Evolutionary conservation across 352 stramenopile species (phyloP), one percentile per base, ranked within the genome.

Genomic region (Globisporangium heterothallicum): DNA sequence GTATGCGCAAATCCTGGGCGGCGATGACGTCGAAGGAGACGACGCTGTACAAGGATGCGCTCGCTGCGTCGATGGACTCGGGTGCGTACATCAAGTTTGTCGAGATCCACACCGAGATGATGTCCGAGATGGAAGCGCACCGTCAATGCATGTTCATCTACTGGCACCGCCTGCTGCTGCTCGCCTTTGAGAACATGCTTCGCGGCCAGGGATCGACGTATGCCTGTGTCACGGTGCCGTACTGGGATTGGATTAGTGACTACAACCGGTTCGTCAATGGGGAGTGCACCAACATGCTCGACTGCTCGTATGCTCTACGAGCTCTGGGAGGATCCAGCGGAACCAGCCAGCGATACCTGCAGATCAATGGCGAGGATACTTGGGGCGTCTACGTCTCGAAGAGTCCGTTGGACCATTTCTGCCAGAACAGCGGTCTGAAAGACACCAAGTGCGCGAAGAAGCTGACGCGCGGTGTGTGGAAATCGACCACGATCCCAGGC

Each of bases 111-210:
- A 80, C 68, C 2, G 75, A 86, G 46, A 75, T 75, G 64, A 61
- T 68, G 48, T 82, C 72, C 3, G 64, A 79, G 35, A 63, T 54
- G 38, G 56, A 82, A 25, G 75, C 72, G 5, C 70, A 86, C 40
- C 53, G 64, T n/a, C 66, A 78, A 60, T 89, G 78, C 49, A 88
- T 90, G 72, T 91, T 91, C 63, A 68, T 88, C 42, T 89, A 86
- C 63, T 94, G 83, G 83, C 80, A 92, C 50, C 76, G 80, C 12
- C 48, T 76, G 10, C 67, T 91, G 12, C 65, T 94, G 1, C 26
- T 74, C 0, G 75, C 56, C 1, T 94, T 84, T 54, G 83, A 94
- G 58, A 94, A 91, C 63, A 91, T 94, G 78, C 62, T 94, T 2
- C 84, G 81, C 32, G 66, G 49, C 2, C 71, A 86, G 49, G 74